Conservation (phyloP, 805 yeast genomes). For the Wickerhamiella alocasiicola region DNA sequence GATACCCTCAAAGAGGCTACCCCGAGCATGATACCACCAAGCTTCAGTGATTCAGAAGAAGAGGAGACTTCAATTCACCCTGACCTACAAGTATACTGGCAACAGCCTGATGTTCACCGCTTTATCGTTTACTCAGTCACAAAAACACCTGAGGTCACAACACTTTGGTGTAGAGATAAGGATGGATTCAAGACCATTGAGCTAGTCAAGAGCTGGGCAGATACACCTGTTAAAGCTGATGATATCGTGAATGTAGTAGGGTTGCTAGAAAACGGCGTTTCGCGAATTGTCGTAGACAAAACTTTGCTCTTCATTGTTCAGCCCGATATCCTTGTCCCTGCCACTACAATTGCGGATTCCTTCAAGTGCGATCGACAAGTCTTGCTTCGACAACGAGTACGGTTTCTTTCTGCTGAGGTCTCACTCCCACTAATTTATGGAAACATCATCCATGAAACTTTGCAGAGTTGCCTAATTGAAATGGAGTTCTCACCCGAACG, state of each 20-base stretch:
- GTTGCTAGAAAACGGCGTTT: conserved; percentile 4
- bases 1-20: neutral
- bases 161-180: conserved; percentile 8
- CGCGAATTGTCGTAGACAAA: conserved; percentile 35
- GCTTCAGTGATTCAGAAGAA: neutral
- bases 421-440: conserved; percentile 67
- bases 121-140: neutral
- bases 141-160: neutral
- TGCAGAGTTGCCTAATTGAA: conserved; percentile 43
- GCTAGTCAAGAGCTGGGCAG: conserved; percentile 25
- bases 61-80: neutral
- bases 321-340: conserved; percentile 73
- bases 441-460: conserved; percentile 61
- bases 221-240: conserved; percentile 17
- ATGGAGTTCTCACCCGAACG: conserved; percentile 30
- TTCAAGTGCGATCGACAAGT: conserved; percentile 62
- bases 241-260: conserved; percentile 28
- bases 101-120: conserved; percentile 4
- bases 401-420: conserved; percentile 43
- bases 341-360: conserved; percentile 71
- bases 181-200: conserved; percentile 11
- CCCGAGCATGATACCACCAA: neutral
- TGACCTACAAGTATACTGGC: neutral
- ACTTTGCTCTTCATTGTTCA: conserved; percentile 61
- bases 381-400: conserved; percentile 44